Base-by-base conservation (phyloP, 352 stramenopile genomes). In the Phytophthora boehmeriae region DNA sequence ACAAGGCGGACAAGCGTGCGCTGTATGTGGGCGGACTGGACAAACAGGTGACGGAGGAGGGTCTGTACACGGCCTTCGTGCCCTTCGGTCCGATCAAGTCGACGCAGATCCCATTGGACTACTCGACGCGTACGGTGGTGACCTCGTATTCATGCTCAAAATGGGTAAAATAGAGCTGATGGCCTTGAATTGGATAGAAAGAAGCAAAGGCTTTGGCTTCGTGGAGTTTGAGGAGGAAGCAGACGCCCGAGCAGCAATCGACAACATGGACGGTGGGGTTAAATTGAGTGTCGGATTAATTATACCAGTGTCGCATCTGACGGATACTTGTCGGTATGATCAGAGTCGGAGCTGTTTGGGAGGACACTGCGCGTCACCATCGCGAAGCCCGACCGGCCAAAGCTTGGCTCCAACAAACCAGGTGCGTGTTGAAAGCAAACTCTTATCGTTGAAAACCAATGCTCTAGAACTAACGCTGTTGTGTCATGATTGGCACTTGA, bases 231-330 rank as follows among this genome's bases (percentile, higher is more conserved):
- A 96, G 54, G 87, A 98, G 36, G 75, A 88, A 28, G 76, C 84
- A 2, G 91, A 98, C 55, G 94, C 94, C 2, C 77, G 66, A 28
- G 93, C 93, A 59, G 95, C 94, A 30, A 97, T 98, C 59, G 96
- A 98, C 57, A 98, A 98, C 75, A 98, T 98, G 93, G 89, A 98
- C 59, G 92, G 93, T 83, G 59, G n/a, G 59, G 55, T 6, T 13
- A 4, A 55, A 13, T 42, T 16, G 0, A 17, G 28, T 5, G 13
- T 23, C 53, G 8, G 35, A 2, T 38, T 25, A 16, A 57, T 22
- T 20, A 30, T 39, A 56, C 56, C 23, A 32, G 14, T 59, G 41
- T 28, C 9, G 19, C 1, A 9, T 50, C 27, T 35, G 54, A 30
- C 44, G 19, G 25, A 30, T 30, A 30, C 17, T 63, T n/a, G 25